Conservation (phyloP, 495 filamentous ascomycete genomes). For the Penicillium subrubescens region DNA sequence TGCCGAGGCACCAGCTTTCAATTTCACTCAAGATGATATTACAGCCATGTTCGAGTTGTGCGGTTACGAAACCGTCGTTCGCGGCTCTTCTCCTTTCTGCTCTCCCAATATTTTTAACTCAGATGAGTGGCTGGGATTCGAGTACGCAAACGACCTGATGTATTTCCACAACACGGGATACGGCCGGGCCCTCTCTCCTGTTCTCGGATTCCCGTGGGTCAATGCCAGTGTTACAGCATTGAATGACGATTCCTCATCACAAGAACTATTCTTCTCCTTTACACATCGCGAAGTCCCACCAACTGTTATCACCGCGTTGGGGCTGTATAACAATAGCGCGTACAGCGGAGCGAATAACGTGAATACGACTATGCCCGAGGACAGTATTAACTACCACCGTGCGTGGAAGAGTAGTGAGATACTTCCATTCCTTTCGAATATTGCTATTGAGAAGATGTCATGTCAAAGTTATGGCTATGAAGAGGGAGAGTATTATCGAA, state of each 20-base stretch:
- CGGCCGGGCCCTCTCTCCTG: slow-evolving; percentile 14
- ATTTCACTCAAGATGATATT: slow-evolving; percentile 15
- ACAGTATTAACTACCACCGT: background rate
- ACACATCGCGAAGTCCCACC: background rate
- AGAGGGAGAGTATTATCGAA: slow-evolving; percentile 23
- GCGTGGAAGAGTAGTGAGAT: background rate
- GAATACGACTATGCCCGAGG: background rate
- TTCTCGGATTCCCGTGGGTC: slow-evolving; percentile 13
- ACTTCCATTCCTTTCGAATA: background rate
- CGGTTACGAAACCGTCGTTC: slow-evolving; percentile 32
- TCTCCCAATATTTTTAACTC: slow-evolving; percentile 17
- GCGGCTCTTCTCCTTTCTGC: slow-evolving; percentile 27
- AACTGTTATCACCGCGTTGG: background rate
- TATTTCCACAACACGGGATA: slow-evolving; percentile 32
- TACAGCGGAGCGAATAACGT: background rate
- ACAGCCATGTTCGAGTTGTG: slow-evolving; percentile 31
- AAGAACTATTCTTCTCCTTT: background rate
- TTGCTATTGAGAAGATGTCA: background rate
- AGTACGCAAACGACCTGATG: slow-evolving; percentile 27
- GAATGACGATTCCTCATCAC: background rate
- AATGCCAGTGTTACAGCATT: background rate
- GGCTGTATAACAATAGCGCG: background rate
- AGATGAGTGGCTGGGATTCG: slow-evolving; percentile 29
- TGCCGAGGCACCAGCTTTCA: background rate
- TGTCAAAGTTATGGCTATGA: background rate